Conservation (phyloP, 2,329 filamentous ascomycete genomes). For the Colletotrichum truncatum region DNA sequence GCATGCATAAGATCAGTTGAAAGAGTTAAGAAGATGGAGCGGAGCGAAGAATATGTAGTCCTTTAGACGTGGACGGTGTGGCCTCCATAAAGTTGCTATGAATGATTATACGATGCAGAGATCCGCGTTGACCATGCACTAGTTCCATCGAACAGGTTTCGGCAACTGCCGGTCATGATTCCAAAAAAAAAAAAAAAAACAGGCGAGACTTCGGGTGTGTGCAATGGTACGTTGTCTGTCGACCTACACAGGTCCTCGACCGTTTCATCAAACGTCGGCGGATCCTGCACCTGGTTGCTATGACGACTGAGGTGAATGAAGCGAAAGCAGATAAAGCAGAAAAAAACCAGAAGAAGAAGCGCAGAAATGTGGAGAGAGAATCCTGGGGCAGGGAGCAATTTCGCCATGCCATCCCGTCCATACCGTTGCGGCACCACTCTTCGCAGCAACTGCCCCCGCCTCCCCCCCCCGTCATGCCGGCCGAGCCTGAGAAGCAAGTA, state of each 20-base stretch:
- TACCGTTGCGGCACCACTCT: background rate
- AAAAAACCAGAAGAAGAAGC: background rate
- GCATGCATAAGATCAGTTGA: too few species aligned
- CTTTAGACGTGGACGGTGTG: too few species aligned
- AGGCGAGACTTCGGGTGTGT: background rate
- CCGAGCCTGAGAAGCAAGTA: too few species aligned
- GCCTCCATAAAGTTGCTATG: too few species aligned
- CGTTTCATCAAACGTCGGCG: background rate
- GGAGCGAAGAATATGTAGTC: too few species aligned
- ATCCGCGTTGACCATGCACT: too few species aligned
- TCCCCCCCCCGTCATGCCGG: too few species aligned
- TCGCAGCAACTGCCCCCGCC: background rate
- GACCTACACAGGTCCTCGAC: slow-evolving; percentile 1
- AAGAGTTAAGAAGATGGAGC: too few species aligned
- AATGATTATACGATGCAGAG: too few species aligned
- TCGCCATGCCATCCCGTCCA: background rate
- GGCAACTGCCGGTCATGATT: too few species aligned
- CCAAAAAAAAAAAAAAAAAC: too few species aligned
- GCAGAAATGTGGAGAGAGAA: background rate
- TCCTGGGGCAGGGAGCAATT: background rate
- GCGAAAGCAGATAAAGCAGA: background rate
- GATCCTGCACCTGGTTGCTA: slow-evolving; percentile 8
- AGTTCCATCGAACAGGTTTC: too few species aligned
- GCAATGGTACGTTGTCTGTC: background rate
- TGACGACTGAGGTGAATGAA: slow-evolving; percentile 12